These are phyloP conservation scores for Pythium inflatum DNA, from an alignment of 352 stramenopile species.

Conservation along the genomic window DNA sequence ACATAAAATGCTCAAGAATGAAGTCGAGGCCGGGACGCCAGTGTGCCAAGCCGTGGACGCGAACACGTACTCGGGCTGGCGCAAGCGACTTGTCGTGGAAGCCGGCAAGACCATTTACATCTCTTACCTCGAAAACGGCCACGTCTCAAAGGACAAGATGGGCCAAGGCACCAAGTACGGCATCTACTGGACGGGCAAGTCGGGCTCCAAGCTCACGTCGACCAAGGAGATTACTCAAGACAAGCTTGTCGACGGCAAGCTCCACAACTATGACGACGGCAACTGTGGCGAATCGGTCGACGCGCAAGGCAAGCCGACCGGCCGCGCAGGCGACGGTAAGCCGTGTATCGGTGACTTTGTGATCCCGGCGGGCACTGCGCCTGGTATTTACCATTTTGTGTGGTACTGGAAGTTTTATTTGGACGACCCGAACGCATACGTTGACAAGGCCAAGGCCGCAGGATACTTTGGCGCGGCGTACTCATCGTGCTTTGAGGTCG, in stretches of 20 bases:
- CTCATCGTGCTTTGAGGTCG: constrained; percentile 70
- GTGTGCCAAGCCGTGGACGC: constrained; percentile 54
- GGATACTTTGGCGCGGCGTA: constrained; percentile 74
- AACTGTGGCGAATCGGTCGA: constrained; percentile 66
- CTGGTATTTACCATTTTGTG: constrained; percentile 67
- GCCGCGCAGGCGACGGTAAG: constrained; percentile 61
- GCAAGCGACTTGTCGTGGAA: constrained; percentile 48
- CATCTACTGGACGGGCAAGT: constrained; percentile 66
- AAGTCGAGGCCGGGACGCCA: constrained; percentile 47
- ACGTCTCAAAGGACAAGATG: constrained; percentile 76
- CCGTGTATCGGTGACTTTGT: constrained; percentile 62
- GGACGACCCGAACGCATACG: constrained; percentile 48
- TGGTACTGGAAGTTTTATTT: constrained; percentile 80
- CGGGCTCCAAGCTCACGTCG: constrained; percentile 39
- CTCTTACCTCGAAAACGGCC: constrained; percentile 61
- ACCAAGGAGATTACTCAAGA: constrained; percentile 57
- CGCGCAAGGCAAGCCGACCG: constrained; percentile 43
- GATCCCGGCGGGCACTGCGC: constrained; percentile 44
- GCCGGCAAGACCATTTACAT: constrained; percentile 52
- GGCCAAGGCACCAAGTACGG: constrained; percentile 59
- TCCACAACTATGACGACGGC: constrained; percentile 57
- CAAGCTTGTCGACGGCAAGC: constrained; percentile 52
- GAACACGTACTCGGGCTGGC: constrained; percentile 65
- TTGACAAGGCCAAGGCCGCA: constrained; percentile 50
- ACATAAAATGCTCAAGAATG: constrained; percentile 74